These are phyloP conservation scores for Heterotrichella gracilis DNA, from an alignment of 352 stramenopile genomes.

Conservation along the genomic window DNA sequence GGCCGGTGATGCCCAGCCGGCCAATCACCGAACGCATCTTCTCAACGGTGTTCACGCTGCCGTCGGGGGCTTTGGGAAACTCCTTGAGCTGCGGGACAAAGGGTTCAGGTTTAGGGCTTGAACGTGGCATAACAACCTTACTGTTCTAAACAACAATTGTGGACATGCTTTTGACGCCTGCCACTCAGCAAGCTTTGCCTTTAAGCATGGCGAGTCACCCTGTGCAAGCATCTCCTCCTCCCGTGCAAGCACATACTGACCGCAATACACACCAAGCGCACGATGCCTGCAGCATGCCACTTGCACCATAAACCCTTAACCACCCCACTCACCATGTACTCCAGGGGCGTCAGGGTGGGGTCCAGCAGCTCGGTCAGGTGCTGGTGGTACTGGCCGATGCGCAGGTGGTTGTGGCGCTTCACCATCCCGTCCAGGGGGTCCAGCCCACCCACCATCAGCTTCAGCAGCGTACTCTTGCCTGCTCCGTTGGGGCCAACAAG, in stretches of 20 bases:
- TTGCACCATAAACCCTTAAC: too few species aligned
- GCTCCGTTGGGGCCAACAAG: conserved; percentile 86
- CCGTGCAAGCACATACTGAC: too few species aligned
- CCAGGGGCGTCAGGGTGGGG: conserved; percentile 72
- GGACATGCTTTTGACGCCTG: too few species aligned
- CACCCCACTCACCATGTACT: conserved; percentile 83
- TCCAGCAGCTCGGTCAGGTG: conserved; percentile 49
- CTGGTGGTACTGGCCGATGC: conserved; percentile 91
- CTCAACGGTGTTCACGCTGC: conserved; percentile 49
- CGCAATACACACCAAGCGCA: too few species aligned
- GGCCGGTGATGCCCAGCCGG: conserved; percentile 83
- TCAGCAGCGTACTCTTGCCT: conserved; percentile 82
- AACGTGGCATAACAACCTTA: too few species aligned
- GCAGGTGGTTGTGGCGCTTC: conserved; percentile 67
- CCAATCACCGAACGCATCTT: conserved; percentile 81
- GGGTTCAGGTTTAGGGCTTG: too few species aligned
- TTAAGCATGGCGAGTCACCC: too few species aligned
- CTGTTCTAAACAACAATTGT: too few species aligned
- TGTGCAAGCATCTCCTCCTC: too few species aligned
- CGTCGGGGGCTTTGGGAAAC: conserved; percentile 17
- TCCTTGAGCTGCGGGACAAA: too few species aligned
- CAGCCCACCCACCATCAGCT: conserved; percentile 66
- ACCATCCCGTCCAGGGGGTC: conserved; percentile 61
- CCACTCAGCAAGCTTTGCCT: too few species aligned
- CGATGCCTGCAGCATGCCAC: too few species aligned